Conservation (phyloP, 805 yeast species). For the Myxozyma neglecta region DNA sequence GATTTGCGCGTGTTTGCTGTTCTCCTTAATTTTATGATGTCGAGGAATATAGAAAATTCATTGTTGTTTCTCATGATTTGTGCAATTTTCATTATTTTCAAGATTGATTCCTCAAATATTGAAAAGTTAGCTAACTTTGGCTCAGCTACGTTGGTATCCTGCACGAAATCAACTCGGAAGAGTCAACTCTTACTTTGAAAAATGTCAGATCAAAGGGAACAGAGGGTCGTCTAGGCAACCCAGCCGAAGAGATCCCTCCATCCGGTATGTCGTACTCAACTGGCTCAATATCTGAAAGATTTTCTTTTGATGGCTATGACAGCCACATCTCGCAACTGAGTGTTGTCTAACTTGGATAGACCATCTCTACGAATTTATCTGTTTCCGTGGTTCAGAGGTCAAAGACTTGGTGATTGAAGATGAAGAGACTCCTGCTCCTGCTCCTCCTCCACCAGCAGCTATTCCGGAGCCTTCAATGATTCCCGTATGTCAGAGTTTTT, state of each 20-base stretch:
- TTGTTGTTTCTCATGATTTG: background rate
- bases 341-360: conserved; percentile 34
- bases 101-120: too few relatives aligned
- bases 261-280: conserved; percentile 42
- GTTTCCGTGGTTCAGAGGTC: conserved; percentile 89
- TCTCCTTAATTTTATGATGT: too few relatives aligned
- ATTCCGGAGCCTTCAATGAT: conserved; percentile 46
- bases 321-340: background rate
- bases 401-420: conserved; percentile 85
- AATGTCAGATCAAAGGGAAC: conserved; percentile 85
- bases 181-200: conserved; percentile 81
- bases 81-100: too few relatives aligned
- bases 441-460: conserved; percentile 56
- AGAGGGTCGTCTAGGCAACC: conserved; percentile 79
- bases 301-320: background rate
- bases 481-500: conserved; percentile 36
- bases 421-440: conserved; percentile 50
- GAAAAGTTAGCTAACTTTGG: background rate
- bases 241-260: conserved; percentile 68
- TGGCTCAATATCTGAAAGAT: conserved; percentile 28
- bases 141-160: conserved; percentile 82
- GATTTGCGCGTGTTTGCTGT: too few relatives aligned
- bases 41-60: background rate
- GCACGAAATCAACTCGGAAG: conserved; percentile 83
- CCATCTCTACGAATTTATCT: conserved; percentile 70